Evolutionary conservation across 805 yeast genomes (phyloP), one percentile per base, ranked within the genome.

Genomic region (Barnettozyma pratensis): DNA sequence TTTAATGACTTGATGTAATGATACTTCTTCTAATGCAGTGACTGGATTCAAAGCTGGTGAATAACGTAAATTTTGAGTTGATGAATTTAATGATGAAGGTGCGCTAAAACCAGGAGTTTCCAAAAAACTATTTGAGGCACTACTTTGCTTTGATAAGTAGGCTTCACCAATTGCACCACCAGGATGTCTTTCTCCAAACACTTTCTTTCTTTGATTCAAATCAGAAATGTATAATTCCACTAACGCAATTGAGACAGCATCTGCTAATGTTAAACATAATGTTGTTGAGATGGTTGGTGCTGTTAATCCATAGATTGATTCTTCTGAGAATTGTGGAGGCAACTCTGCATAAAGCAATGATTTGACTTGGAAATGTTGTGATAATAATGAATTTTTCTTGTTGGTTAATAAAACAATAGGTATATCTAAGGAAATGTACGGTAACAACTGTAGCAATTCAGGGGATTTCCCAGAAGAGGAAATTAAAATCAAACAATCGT

Each of bases 261-360:
- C 96, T 8, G 94, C 84, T 39, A 88, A 68, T 0, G 87, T 81
- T 43, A 89, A 67, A 50, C 90, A 77, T 29, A 90, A 69, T 0
- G 96, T 85, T 2, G 96, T 84, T 5, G 95, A 81, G 5, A 89
- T 78, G 0, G 96, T 89, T 1, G 97, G 97, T 0, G 96, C 96
- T 7, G 90, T 85, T 30, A 89, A 64, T 0, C 96, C 96, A 58
- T 85, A 87, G 4, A 74, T 65, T 19, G 75, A 73, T 47, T 61
- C 60, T 52, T 89, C 97, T 30, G 76, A 70, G 49, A 81, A 71
- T 37, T 70, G 65, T 2, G 67, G 54, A 0, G 91, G 88, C 14
- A 85, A 63, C 42, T 81, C 84, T 1, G 88, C 88, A 45, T 75
- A 76, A 10, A 87, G 61, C 28, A 87, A 63, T 1, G 83, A 68